A percentile compares a stretch with the other conserved stretches of the same genome.
phyloP scores from a whole-genome alignment of 2,329 filamentous ascomycete genomes.

The Sclerotinia nivalis region DNA sequence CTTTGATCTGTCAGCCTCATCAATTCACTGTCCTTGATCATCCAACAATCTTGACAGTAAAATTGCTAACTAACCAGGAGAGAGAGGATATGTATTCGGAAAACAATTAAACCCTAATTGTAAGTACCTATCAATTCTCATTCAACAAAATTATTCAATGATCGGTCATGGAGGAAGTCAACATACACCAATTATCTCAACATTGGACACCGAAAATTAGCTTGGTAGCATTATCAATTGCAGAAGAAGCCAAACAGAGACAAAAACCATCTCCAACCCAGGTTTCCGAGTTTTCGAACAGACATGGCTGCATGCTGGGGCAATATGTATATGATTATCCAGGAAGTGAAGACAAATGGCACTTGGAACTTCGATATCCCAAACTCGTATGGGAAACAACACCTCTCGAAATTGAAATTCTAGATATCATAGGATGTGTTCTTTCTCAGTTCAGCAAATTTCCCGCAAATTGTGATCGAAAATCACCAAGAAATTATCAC shows the following conservation, averaged over 20 bases:
- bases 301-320: constrained; percentile 18
- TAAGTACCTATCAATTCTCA: constrained; percentile 16
- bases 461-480: constrained; percentile 29
- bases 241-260: constrained; percentile 5
- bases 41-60: not conserved
- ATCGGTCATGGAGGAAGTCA: constrained; percentile 14
- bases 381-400: constrained; percentile 15
- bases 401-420: constrained; percentile 19
- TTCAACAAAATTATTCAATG: constrained; percentile 4
- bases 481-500: constrained; percentile 25
- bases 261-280: not conserved
- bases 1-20: constrained; percentile 17
- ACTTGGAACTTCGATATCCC: constrained; percentile 18
- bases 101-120: constrained; percentile 8
- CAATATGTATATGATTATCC: constrained; percentile 17
- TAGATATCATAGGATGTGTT: constrained; percentile 30
- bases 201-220: constrained; percentile 13
- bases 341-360: constrained; percentile 12
- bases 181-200: constrained; percentile 6
- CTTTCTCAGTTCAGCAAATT: constrained; percentile 31
- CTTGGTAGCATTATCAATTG: not conserved
- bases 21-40: constrained; percentile 9
- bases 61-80: not conserved
- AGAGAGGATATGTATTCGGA: not conserved
- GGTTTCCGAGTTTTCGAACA: not conserved